Base-by-base conservation (phyloP, 2,329 filamentous ascomycete genomes). In the Ceratocystis harringtonii region DNA sequence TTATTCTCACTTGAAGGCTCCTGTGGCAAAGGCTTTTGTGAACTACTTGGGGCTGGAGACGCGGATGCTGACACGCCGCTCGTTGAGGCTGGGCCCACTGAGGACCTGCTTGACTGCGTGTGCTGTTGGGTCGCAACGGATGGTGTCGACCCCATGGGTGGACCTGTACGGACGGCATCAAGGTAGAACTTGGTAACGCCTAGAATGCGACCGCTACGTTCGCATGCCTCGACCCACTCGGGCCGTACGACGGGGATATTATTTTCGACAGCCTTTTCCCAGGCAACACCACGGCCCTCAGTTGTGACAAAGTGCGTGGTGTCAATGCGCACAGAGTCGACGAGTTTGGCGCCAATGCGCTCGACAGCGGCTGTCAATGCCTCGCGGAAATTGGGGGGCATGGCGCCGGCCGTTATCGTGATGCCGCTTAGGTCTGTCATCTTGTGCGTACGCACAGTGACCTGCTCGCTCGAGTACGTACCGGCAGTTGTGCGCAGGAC, bases 221-320 rank as follows among this genome's bases (percentile, higher is more conserved):
- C 92, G 73, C 94, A 99, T n/a, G 91, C 92, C 71, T 95, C 89
- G 36, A 99, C 84, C 94, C 94, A 99, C 75, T 99, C 94, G 22
- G 94, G 94, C 48, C 94, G 84, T 25, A 99, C 94, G 10, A 99
- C 90, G 6, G 94, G 94, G 65, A 99, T 95, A 75, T 97, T 99
- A 84, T 92, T 95, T 78, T 97, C 92, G 36, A 92, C 87, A 0
- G 94, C 94, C 79, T 94, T 95, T 77, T 99, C 94, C 94, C 94
- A 99, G 12, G 87, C 82, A 62, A 89, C 81, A 41, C 94, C 94
- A 65, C 92, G 81, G 36, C 92, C 92, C 74, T 99, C 94, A 8
- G 90, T 95, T 69, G 92, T 97, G 67, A 99, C 90, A 74, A 99
- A 99, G 76, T 99, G 94, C 17, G 94, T 99, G 0, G 94, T 99